A percentile compares a stretch with the other conserved stretches of the same genome.
Conservation (phyloP, 345 rosid genomes). For the Adansonia digitata region DNA sequence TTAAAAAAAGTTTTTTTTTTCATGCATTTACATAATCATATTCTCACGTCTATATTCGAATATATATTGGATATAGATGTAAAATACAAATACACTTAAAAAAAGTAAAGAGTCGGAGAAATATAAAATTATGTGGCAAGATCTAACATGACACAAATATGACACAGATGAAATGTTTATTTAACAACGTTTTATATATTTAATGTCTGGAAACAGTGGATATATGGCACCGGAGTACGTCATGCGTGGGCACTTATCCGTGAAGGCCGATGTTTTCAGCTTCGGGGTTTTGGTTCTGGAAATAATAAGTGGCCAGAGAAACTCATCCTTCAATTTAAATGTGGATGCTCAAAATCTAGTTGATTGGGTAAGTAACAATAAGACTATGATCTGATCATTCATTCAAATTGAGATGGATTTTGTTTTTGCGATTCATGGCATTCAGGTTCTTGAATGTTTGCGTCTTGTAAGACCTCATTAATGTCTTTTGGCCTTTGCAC, state of each 20-base stretch:
- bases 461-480: not conserved
- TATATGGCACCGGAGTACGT: slow-evolving; percentile 98
- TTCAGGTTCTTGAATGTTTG: not conserved
- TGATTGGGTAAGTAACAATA: slow-evolving; percentile 81
- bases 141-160: not conserved
- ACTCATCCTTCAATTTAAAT: slow-evolving; percentile 46
- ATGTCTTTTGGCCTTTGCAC: not conserved
- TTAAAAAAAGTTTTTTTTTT: no score
- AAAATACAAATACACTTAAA: no score
- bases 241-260: slow-evolving; percentile 75
- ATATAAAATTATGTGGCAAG: no score
- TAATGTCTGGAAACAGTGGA: slow-evolving; percentile 48
- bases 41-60: no score
- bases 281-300: slow-evolving; percentile 91
- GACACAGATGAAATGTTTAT: not conserved
- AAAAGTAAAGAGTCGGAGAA: no score
- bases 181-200: not conserved
- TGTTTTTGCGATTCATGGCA: not conserved
- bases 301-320: slow-evolving; percentile 75
- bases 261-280: slow-evolving; percentile 90
- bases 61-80: no score
- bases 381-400: not conserved
- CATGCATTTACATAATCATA: no score
- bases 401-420: not conserved
- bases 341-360: slow-evolving; percentile 57